Evolutionary conservation across 2,329 filamentous ascomycete species (phyloP), one percentile per base, ranked within the genome.

Genomic region (Diaporthe sp.): DNA sequence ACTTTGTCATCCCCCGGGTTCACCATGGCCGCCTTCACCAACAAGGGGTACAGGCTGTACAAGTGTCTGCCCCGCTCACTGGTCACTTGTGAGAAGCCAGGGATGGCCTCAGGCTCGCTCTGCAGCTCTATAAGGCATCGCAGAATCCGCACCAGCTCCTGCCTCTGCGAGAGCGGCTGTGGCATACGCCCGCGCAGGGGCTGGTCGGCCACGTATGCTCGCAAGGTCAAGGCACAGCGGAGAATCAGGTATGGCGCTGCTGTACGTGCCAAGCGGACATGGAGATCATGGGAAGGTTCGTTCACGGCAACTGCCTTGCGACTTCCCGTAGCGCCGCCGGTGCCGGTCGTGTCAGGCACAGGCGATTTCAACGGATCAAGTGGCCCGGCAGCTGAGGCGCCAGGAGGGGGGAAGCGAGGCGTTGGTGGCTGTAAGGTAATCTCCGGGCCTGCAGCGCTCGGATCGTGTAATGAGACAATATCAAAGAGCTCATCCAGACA

Each of bases 101-200:
- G 91, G 37, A 97, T 94, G 0, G 94, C 93, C 5, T 90, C 89
- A 0, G 92, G 90, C 78, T 95, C 93, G 73, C 93, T 94, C 73
- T 89, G 87, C 76, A 98, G 85, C 25, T 88, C 87, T 1, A 94
- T 90, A 46, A 98, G 86, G 61, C 90, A 87, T 67, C 86, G 85
- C 25, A 98, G 86, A 34, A 96, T 88, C 80, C 94, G 93, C 6
- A 94, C 82, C 15, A 99, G 85, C 82, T 98, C 97, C 77, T 90
- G 92, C 58, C 94, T 90, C 81, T 98, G 94, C 12, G 92, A 93
- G 7, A 95, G 87, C 0, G 96, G 96, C 82, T 97, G 94, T 6
- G 97, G 97, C 92, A 97, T 97, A 68, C 92, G 90, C 0, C 97
- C 96, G 19, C 97, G 90, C 28, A 99, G 87, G 0, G 96, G 96